Base-by-base conservation (phyloP, 164 flowering plant genomes). In the Houttuynia cordata region DNA sequence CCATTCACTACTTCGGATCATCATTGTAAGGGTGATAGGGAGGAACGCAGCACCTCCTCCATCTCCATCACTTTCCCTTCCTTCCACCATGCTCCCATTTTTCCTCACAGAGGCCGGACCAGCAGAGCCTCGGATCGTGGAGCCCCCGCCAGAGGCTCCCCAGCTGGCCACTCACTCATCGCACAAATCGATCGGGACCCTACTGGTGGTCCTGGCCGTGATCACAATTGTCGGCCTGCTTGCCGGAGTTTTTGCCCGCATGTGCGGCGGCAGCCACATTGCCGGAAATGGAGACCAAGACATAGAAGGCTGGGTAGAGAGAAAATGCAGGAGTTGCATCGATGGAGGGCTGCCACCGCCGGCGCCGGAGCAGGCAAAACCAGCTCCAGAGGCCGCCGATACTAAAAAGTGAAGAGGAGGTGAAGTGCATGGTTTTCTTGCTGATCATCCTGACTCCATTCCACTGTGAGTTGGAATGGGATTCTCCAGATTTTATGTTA, bases 241-340 rank as follows among this genome's bases (percentile, higher is more conserved):
- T 1, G 92, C 96, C 0, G 91, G 91, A 37, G 73, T 86, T 47
- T 66, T 86, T 7, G 96, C 91, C 4, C 71, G 91, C 30, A 62
- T 84, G 1, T 88, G 96, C 49, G 87, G 88, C 0, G 91, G 92
- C 3, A 67, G 82, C n/a, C 91, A 83, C 65, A 61, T 76, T 20
- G 85, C 82, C 9, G 79, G 79, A 49, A n/a, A n/a, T n/a, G 88
- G 85, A 4, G 96, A 83, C 52, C 63, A 83, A 58, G 90, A 86
- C 68, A 73, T 82, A 12, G 96, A 86, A 77, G 91, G 96, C 24
- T 88, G 92, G 92, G 81, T 84, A 1, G 91, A 86, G 62, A 83
- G 76, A 57, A 76, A 68, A 66, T 86, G 96, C 59, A 71, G 81
- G 47, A 84, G 80, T 58, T 88, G 96, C 78, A 77, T 88, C 49